Evolutionary conservation across 2,329 filamentous ascomycete species (phyloP), one percentile per base, ranked within the genome.

Genomic region (Hymenoscyphus albidus): DNA sequence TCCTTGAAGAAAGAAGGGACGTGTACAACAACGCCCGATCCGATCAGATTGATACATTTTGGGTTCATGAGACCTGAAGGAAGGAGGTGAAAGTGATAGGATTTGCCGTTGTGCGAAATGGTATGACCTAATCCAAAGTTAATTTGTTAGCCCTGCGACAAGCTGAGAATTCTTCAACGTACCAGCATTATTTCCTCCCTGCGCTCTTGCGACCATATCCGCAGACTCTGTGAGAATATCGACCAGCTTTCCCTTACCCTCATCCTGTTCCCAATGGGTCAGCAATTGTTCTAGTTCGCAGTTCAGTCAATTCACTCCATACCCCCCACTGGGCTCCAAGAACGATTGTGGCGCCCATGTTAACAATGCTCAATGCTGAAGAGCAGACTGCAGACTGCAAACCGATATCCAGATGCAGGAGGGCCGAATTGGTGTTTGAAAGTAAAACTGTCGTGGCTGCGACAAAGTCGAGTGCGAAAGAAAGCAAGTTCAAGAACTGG

Each of bases 11-110:
- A 88, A 62, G 81, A 65, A 13, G 86, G 85, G 63, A 89, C 82
- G 76, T 91, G 85, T 69, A 91, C 86, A 65, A 91, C 85, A 51
- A 85, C 83, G 58, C 82, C 88, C 59, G 87, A 88, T 65, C 89
- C 90, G 74, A 93, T 89, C 64, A 93, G 80, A 78, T 93, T 93
- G 71, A 86, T 82, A 75, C 85, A 90, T 55, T 80, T 79, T 6
- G 89, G 87, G 74, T 89, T 91, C 69, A 93, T 81, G 66, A 93
- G 83, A 65, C 91, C 91, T 63, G 86, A 90, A 31, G 88, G 85
- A 59, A 89, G 78, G 65, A 90, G 76, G 82, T 83, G 74, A 80
- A 84, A 65, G 73, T 79, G 67, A 73, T 82, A 83, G 35, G 75
- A 78, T 62, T 77, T 74, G 5, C 75, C 76, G 62, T 78, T 73